Evolutionary conservation across 2,329 filamentous ascomycete genomes (phyloP), one percentile per base, ranked within the genome.

Genomic region (Aspergillus hortae): DNA sequence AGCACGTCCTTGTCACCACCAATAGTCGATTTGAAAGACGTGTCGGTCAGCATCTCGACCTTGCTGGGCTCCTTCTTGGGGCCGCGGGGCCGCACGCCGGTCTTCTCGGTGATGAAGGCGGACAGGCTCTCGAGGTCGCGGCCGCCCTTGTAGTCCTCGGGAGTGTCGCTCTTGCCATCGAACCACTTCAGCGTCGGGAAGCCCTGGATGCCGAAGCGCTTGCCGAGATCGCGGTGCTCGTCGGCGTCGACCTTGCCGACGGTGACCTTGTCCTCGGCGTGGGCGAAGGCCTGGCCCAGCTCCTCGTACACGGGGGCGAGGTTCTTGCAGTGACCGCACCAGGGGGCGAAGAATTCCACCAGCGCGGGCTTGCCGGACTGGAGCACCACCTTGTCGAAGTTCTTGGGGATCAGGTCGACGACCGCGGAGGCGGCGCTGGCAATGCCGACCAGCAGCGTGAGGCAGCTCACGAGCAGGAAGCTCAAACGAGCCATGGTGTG

Each of bases 261-360:
- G 68, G 87, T 86, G 50, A 99, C 84, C 67, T 87, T 86, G 69
- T 86, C 79, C 77, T 90, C 77, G 59, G 85, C 85, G 66, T 82
- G 85, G 59, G 88, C 85, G 72, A 92, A 95, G 40, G 80, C 77
- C 46, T 79, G 72, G 44, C 85, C 94, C 41, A 99, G 85, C 70
- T 99, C 89, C 72, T 99, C 94, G 74, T 95, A 99, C 54, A 95
- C 79, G 46, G 94, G 95, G 14, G 94, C 94, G 32, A 99, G 88
- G 67, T 79, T 95, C 83, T 97, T 97, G 90, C 94, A 99, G 81
- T 99, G 94, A 30, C 94, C 95, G 69, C 94, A 99, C 94, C 94
- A 99, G 21, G 92, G 92, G 32, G 94, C 94, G 69, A 95, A 97
- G 83, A 99, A 99, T 74, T 97, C 92, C 64, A 97, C 91, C 23